A percentile compares a stretch with the other conserved stretches of the same genome.
Evolutionary conservation across 2,329 filamentous ascomycete species (phyloP).

Genomic region (Colletotrichum coccodes): DNA sequence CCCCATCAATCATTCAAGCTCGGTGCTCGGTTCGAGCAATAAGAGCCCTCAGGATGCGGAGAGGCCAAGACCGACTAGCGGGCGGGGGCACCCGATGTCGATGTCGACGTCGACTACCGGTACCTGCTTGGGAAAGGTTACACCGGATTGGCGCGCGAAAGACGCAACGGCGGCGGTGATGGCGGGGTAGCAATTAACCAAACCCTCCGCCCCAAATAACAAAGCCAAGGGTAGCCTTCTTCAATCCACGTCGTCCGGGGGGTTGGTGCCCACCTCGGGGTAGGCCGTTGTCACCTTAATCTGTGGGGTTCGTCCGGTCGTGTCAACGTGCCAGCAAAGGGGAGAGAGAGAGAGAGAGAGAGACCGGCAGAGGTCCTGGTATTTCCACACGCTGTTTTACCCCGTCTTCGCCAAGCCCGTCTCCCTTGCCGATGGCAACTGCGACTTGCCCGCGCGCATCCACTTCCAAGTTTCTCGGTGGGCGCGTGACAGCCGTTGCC

Average conservation of each 20-base stretch:
- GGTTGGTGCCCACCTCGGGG: too few species aligned
- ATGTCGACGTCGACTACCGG: conserved; percentile 1
- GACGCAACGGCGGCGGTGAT: not conserved
- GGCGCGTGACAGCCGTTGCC: not conserved
- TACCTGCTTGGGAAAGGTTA: conserved; percentile 17
- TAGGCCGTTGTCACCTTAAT: conserved; percentile 4
- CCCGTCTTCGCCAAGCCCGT: not conserved
- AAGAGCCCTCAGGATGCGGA: not conserved
- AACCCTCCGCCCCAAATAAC: too few species aligned
- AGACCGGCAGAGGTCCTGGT: not conserved
- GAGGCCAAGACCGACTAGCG: conserved; percentile 18
- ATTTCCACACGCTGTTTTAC: not conserved
- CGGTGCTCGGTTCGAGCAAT: not conserved
- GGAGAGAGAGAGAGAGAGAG: too few species aligned
- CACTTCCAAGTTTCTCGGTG: conserved; percentile 13
- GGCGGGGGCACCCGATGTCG: conserved; percentile 8
- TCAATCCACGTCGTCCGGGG: not conserved
- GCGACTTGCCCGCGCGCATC: not conserved
- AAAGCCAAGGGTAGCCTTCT: not conserved
- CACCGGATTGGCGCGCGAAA: conserved; percentile 26
- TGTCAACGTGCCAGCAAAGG: not conserved
- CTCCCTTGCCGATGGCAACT: not conserved
- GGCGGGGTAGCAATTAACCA: conserved; percentile 20
- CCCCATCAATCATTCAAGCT: not conserved
- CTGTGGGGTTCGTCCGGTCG: conserved; percentile 19